A percentile compares a stretch with the other conserved stretches of the same genome.
Conservation (phyloP, 768 basidiomycete genomes). For the Termitomyces sp. region DNA sequence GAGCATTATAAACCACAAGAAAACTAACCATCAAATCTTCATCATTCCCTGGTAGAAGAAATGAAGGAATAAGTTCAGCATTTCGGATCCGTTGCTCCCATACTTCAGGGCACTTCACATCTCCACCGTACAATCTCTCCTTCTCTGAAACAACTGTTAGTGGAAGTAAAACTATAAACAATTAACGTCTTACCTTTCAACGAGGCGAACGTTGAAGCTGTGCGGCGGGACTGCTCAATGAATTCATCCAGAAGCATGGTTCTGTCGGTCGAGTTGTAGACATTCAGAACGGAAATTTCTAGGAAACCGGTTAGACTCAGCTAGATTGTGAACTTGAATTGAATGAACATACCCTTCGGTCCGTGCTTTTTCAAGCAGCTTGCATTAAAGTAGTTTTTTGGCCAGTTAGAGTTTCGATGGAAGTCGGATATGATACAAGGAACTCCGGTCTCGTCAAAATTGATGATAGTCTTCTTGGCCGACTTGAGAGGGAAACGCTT, state of each 20-base stretch:
- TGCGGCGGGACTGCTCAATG: constrained; percentile 34
- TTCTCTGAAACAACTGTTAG: constrained; percentile 31
- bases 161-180: not conserved
- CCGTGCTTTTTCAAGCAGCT: constrained; percentile 46
- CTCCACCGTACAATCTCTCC: constrained; percentile 71
- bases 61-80: constrained; percentile 42
- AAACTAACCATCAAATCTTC: constrained; percentile 50
- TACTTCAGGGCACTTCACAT: constrained; percentile 56
- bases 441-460: constrained; percentile 43
- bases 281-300: constrained; percentile 64
- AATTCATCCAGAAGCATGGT: constrained; percentile 48
- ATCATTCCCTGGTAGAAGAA: constrained; percentile 41
- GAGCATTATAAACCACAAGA: not conserved
- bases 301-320: not conserved
- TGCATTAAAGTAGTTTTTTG: constrained; percentile 43
- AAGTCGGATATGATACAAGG: constrained; percentile 63
- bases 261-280: constrained; percentile 50
- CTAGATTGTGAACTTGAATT: not conserved
- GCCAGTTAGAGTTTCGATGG: constrained; percentile 53
- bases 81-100: constrained; percentile 63
- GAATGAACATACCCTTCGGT: constrained; percentile 14
- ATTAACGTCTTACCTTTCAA: constrained; percentile 29
- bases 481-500: constrained; percentile 28
- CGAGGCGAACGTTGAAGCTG: constrained; percentile 24
- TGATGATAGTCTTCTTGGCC: constrained; percentile 28